phyloP scores from a whole-genome alignment of 192 early-diverging fungal genomes.

The Rhizophagus sp. region DNA sequence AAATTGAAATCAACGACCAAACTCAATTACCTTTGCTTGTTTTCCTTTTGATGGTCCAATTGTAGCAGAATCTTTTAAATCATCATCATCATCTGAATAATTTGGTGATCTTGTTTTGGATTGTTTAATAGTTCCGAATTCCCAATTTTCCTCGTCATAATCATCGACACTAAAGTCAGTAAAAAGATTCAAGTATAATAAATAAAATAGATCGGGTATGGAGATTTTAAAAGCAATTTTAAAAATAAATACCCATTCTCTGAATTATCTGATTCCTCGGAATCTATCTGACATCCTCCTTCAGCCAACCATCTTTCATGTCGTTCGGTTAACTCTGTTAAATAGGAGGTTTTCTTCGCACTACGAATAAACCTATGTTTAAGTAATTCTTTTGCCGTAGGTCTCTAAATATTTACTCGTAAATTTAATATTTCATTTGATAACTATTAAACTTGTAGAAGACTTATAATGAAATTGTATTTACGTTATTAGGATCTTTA shows the following conservation, averaged over 20 bases:
- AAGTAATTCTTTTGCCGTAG: conserved; percentile 84
- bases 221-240: neutral
- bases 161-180: conserved; percentile 32
- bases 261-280: conserved; percentile 35
- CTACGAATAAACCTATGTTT: conserved; percentile 85
- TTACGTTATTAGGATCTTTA: conserved; percentile 76
- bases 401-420: conserved; percentile 56
- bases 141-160: conserved; percentile 51
- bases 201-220: neutral
- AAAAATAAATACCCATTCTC: conserved; percentile 24
- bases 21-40: conserved; percentile 16
- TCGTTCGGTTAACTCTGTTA: conserved; percentile 82
- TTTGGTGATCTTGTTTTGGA: conserved; percentile 35
- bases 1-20: neutral
- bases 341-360: conserved; percentile 81
- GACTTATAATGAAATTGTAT: neutral
- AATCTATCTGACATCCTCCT: conserved; percentile 47
- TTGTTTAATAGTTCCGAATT: conserved; percentile 52
- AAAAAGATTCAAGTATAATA: neutral
- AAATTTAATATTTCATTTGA: neutral
- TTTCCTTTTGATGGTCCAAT: conserved; percentile 31
- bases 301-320: conserved; percentile 78
- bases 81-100: conserved; percentile 29
- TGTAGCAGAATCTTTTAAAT: conserved; percentile 4
- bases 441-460: neutral